Evolutionary conservation across 371 early-diverging fungal genomes (phyloP).

Genomic region (Mucor piriformis): DNA sequence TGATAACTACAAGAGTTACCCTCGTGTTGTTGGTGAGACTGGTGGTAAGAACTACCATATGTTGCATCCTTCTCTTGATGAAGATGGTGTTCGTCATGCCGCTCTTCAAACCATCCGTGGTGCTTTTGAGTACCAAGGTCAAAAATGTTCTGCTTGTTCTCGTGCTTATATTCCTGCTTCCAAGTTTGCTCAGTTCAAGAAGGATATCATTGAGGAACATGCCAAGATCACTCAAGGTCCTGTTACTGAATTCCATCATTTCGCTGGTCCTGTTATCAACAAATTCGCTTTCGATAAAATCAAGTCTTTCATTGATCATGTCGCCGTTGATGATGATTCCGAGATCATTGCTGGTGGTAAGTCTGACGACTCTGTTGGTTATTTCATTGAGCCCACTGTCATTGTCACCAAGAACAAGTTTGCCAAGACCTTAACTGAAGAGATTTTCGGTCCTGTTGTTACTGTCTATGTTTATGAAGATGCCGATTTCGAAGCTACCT

Average conservation of each 20-base stretch:
- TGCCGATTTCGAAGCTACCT: conserved; percentile 72
- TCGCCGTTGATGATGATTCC: conserved; percentile 61
- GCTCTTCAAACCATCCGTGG: conserved; percentile 86
- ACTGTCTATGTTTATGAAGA: conserved; percentile 93
- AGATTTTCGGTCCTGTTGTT: conserved; percentile 98
- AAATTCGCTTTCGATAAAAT: conserved; percentile 93
- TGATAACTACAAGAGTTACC: conserved; percentile 88
- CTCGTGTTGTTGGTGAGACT: conserved; percentile 97
- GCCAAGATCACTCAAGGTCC: conserved; percentile 85
- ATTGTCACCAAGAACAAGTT: conserved; percentile 85
- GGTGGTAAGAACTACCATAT: conserved; percentile 99
- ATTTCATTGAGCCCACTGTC: conserved; percentile 92
- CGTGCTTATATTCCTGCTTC: conserved; percentile 89
- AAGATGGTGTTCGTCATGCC: conserved; percentile 67
- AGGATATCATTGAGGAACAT: conserved; percentile 64
- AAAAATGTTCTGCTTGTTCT: conserved; percentile 97
- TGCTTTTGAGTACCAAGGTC: conserved; percentile 96
- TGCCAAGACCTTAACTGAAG: conserved; percentile 88
- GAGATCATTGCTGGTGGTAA: conserved; percentile 85
- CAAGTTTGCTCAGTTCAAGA: conserved; percentile 77
- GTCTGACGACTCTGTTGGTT: conserved; percentile 85
- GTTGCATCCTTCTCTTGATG: conserved; percentile 70
- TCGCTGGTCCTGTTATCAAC: conserved; percentile 85
- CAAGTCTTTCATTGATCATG: conserved; percentile 84
- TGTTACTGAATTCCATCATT: conserved; percentile 82